Evolutionary conservation across 140 eudicot species (phyloP).

Genomic region (Anethum foeniculum): DNA sequence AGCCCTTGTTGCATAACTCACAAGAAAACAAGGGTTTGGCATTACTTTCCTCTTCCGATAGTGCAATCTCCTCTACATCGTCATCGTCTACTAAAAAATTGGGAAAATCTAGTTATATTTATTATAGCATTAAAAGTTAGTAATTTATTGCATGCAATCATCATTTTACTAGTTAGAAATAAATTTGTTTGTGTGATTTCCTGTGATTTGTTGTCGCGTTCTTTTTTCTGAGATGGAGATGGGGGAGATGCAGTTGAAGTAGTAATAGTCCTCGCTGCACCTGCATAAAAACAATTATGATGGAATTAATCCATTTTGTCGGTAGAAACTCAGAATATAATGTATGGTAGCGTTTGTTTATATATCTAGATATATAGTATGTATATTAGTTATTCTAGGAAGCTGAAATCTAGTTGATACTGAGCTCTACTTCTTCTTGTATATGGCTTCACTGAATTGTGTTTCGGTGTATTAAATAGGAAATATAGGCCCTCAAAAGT

Average conservation of each 20-base stretch:
- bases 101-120: too few species aligned
- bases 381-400: not conserved
- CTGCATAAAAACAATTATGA: not conserved
- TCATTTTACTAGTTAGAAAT: not conserved
- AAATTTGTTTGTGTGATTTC: not conserved
- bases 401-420: not conserved
- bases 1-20: too few species aligned
- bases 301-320: not conserved
- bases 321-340: too few species aligned
- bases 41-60: too few species aligned
- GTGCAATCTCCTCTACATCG: too few species aligned
- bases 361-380: not conserved
- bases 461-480: not conserved
- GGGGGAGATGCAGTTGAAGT: not conserved
- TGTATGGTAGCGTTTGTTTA: not conserved
- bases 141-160: not conserved
- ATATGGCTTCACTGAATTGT: not conserved
- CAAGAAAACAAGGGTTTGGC: too few species aligned
- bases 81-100: too few species aligned
- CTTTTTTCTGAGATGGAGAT: not conserved
- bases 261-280: not conserved
- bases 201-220: not conserved
- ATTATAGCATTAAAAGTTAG: not conserved
- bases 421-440: not conserved
- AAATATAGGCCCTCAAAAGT: not conserved